phyloP scores from a whole-genome alignment of 2,329 filamentous ascomycete species.

The Apiospora saccharicola region DNA sequence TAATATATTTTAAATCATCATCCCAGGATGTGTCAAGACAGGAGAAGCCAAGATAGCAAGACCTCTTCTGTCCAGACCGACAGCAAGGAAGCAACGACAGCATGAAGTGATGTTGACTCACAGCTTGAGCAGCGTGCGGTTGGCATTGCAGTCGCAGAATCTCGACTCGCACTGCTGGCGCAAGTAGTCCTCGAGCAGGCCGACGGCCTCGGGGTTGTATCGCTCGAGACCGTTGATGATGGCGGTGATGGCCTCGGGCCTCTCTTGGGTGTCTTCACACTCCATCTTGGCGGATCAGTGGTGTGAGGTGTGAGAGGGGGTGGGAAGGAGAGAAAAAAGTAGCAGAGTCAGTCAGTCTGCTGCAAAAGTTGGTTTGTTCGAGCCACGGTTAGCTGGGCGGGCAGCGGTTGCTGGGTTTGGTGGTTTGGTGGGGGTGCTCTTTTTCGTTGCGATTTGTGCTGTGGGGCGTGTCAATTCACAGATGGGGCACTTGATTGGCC shows the following conservation, averaged over 20 bases:
- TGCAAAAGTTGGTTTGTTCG: constrained; percentile 19
- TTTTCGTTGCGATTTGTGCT: constrained; percentile 39
- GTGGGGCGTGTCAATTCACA: constrained; percentile 34
- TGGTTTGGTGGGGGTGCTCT: constrained; percentile 39
- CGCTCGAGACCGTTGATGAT: constrained; percentile 98
- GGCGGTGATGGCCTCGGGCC: constrained; percentile 88
- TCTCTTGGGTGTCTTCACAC: constrained; percentile 87
- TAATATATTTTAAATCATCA: constrained; percentile 74
- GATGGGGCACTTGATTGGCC: no score
- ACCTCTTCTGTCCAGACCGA: background rate
- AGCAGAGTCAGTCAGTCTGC: constrained; percentile 24
- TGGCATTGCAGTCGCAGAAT: constrained; percentile 95
- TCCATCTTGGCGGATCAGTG: constrained; percentile 58
- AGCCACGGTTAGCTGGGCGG: constrained; percentile 2
- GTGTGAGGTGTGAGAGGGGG: constrained; percentile 35
- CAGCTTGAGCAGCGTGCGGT: constrained; percentile 95
- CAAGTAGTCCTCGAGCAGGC: constrained; percentile 93
- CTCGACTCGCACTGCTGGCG: constrained; percentile 93
- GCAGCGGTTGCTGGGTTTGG: background rate
- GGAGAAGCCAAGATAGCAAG: constrained; percentile 23
- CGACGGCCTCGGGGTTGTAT: constrained; percentile 97
- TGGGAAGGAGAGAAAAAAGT: constrained; percentile 10
- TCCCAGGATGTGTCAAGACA: constrained; percentile 50
- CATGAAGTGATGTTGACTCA: constrained; percentile 62
- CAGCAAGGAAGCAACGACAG: constrained; percentile 33